A percentile compares a stretch with the other conserved stretches of the same genome.
These are phyloP conservation scores for Pyricularia grisea DNA, from an alignment of 2,329 filamentous ascomycete species.

Conservation along the genomic window DNA sequence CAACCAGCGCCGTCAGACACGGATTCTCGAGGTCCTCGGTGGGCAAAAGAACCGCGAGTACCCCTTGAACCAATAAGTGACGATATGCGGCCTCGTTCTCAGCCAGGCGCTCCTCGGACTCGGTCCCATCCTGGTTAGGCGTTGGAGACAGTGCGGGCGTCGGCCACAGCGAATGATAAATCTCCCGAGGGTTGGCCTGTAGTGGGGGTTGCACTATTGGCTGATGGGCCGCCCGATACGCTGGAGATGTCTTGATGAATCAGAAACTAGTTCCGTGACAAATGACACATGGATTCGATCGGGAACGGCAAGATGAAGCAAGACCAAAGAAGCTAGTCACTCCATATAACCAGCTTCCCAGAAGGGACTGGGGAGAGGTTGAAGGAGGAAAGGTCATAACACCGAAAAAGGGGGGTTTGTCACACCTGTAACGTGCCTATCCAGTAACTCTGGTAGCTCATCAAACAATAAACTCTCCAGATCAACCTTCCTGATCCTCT, in stretches of 20 bases:
- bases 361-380: slow-evolving; percentile 6
- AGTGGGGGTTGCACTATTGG: slow-evolving; percentile 49
- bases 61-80: slow-evolving; percentile 74
- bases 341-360: neutral
- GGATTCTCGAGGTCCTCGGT: slow-evolving; percentile 87
- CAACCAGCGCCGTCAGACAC: slow-evolving; percentile 73
- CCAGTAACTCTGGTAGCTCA: slow-evolving; percentile 74
- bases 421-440: slow-evolving; percentile 69
- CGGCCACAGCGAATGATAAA: slow-evolving; percentile 79
- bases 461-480: slow-evolving; percentile 76
- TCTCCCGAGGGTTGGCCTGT: slow-evolving; percentile 50
- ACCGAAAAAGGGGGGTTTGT: neutral
- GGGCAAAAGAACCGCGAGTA: slow-evolving; percentile 75
- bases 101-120: slow-evolving; percentile 43
- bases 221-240: slow-evolving; percentile 60
- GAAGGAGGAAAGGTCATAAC: neutral
- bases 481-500: slow-evolving; percentile 74
- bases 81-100: slow-evolving; percentile 78
- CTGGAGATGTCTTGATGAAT: slow-evolving; percentile 30
- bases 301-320: neutral
- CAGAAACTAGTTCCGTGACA: neutral
- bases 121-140: slow-evolving; percentile 44
- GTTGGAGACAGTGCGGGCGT: slow-evolving; percentile 74
- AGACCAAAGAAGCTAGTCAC: slow-evolving; percentile 8
- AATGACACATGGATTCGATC: neutral